Evolutionary conservation across 2,329 filamentous ascomycete genomes (phyloP).

Genomic region (Trichoderma gracile): DNA sequence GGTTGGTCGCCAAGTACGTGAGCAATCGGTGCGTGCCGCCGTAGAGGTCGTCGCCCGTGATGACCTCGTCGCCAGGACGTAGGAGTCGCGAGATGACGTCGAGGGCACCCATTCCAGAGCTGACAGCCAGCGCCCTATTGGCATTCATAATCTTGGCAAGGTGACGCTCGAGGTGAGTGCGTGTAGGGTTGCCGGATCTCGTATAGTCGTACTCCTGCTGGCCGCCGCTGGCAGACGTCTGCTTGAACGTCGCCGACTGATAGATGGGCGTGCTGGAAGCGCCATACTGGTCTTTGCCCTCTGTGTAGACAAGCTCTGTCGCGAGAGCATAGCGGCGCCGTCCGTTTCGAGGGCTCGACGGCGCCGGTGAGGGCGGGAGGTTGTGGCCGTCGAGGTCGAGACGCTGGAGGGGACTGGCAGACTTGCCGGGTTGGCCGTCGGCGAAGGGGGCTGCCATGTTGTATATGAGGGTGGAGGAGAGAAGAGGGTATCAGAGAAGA

Average conservation of each 20-base stretch:
- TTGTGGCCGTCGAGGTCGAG: constrained; percentile 82
- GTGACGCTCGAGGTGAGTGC: constrained; percentile 93
- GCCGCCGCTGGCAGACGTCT: constrained; percentile 74
- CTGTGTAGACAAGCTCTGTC: constrained; percentile 95
- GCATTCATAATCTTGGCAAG: constrained; percentile 99
- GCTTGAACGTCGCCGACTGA: constrained; percentile 98
- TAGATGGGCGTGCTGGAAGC: constrained; percentile 96
- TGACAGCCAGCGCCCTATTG: constrained; percentile 84
- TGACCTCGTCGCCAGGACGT: constrained; percentile 90
- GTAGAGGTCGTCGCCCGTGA: constrained; percentile 96
- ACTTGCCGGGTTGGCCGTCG: constrained; percentile 32
- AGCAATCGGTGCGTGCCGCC: constrained; percentile 92
- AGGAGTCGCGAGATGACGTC: constrained; percentile 94
- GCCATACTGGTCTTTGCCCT: constrained; percentile 95
- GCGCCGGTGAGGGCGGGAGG: constrained; percentile 86
- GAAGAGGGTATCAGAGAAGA: neutral
- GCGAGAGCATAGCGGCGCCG: constrained; percentile 85
- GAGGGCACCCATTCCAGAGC: constrained; percentile 94
- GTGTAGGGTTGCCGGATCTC: constrained; percentile 92
- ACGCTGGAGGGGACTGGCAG: constrained; percentile 50
- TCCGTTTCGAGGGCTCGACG: constrained; percentile 83
- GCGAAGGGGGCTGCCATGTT: constrained; percentile 36
- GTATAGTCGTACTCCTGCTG: constrained; percentile 96
- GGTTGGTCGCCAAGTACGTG: constrained; percentile 85
- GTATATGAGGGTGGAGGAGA: neutral